phyloP scores from a whole-genome alignment of 2,329 filamentous ascomycete species.

The Trichoderma sp. region DNA sequence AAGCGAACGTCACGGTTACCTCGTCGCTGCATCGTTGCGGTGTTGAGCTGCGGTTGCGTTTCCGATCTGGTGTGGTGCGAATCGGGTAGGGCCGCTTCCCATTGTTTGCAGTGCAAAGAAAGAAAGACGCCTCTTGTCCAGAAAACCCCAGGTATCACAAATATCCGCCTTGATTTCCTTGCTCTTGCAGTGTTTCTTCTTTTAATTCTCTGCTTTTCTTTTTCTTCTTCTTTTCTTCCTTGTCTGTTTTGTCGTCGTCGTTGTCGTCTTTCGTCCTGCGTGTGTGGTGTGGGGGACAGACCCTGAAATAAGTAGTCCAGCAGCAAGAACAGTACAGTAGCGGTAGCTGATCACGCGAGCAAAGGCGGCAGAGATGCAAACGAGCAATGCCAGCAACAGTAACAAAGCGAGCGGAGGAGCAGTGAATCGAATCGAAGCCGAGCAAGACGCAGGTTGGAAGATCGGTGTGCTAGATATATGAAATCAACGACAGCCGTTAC shows the following conservation, averaged over 20 bases:
- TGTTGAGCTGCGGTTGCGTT: background rate
- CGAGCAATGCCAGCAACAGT: background rate
- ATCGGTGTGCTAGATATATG: slow-evolving; percentile 13
- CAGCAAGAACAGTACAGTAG: background rate
- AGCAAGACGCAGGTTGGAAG: background rate
- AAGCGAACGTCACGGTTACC: slow-evolving; percentile 18
- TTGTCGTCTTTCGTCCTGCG: background rate
- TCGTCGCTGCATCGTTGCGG: slow-evolving; percentile 14
- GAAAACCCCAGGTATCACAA: background rate
- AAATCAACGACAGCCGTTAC: background rate
- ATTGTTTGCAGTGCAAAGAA: slow-evolving; percentile 7
- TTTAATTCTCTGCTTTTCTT: background rate
- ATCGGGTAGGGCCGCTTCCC: slow-evolving; percentile 5
- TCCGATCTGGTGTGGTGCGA: background rate
- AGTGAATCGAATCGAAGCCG: background rate
- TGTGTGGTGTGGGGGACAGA: background rate
- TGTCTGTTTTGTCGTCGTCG: background rate
- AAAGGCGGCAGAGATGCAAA: background rate
- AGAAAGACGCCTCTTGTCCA: background rate
- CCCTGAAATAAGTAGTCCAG: background rate
- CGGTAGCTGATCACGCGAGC: slow-evolving; percentile 14
- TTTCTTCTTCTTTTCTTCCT: background rate
- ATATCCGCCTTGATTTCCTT: background rate
- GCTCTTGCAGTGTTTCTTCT: background rate
- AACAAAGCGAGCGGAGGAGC: slow-evolving; percentile 5